Evolutionary conservation across 1,284 basidiomycete genomes (phyloP).

Genomic region (Pholiota adiposa): DNA sequence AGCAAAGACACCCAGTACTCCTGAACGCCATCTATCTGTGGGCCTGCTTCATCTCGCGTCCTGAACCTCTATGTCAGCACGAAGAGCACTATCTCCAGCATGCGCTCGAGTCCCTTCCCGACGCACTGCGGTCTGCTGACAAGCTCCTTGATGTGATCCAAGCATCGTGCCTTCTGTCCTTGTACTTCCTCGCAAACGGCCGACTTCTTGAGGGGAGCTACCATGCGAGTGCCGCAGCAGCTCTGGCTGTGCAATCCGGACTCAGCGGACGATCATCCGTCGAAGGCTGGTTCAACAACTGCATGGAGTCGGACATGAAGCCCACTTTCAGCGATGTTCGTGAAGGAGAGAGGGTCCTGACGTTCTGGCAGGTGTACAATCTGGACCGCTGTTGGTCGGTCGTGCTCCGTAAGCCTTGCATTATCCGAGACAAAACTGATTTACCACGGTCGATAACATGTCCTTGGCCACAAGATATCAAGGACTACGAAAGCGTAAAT

Average conservation of each 20-base stretch:
- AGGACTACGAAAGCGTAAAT: slow-evolving; percentile 61
- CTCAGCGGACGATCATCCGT: slow-evolving; percentile 56
- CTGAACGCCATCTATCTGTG: slow-evolving; percentile 81
- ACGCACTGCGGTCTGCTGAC: slow-evolving; percentile 57
- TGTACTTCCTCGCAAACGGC: slow-evolving; percentile 76
- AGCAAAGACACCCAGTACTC: slow-evolving; percentile 72
- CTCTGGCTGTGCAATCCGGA: slow-evolving; percentile 68
- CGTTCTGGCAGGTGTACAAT: slow-evolving; percentile 75
- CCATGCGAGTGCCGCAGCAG: slow-evolving; percentile 69
- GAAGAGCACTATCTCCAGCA: slow-evolving; percentile 69
- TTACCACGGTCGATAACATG: slow-evolving; percentile 56
- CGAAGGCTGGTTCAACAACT: slow-evolving; percentile 37
- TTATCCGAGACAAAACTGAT: slow-evolving; percentile 54
- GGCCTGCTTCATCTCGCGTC: slow-evolving; percentile 77
- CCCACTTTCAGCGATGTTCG: slow-evolving; percentile 58
- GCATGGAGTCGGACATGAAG: slow-evolving; percentile 53
- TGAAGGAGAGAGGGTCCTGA: slow-evolving; percentile 64
- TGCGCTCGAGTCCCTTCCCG: slow-evolving; percentile 60
- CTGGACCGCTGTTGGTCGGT: slow-evolving; percentile 72
- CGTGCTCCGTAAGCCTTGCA: slow-evolving; percentile 57
- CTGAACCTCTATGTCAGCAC: slow-evolving; percentile 66
- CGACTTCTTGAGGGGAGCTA: slow-evolving; percentile 74
- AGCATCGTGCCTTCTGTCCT: slow-evolving; percentile 70
- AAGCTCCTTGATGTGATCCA: slow-evolving; percentile 72
- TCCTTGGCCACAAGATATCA: slow-evolving; percentile 67